Evolutionary conservation across 164 flowering plant genomes (phyloP), one percentile per base, ranked within the genome.

Genomic region (Sextonia rubra): DNA sequence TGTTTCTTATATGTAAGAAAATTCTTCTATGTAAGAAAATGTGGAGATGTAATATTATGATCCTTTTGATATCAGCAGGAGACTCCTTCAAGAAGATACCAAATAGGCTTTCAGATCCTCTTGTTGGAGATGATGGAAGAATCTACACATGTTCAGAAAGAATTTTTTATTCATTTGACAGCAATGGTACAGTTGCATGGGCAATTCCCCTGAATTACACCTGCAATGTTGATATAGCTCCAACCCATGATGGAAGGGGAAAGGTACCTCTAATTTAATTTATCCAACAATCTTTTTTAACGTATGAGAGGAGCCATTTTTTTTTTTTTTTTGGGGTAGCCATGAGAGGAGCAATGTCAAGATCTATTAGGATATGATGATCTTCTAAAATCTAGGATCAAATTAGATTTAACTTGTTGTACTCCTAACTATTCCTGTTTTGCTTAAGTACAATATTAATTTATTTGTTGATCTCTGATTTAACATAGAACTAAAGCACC

Each of bases 181-280:
- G 82, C 66, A 93, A 93, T 71, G 98, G 97, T 11, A 78, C 96
- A 61, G 83, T 93, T 74, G 85, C 87, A 52, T 88, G 92, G 98
- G 75, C 80, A 11, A 52, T 83, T n/a, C 84, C 79, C 60, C 80
- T 95, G 26, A 81, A 83, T 70, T 90, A 77, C 72, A 77, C 84
- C 3, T 95, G 98, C 82, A 77, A 85, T 74, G 30, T 56, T 32
- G 81, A 68, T 60, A 80, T 80, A 14, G 81, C 90, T 69, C 99
- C 97, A 3, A 80, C 83, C 76, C 80, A 72, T 64, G 95, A 89
- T 64, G 92, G 81, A 9, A 81, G 56, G 37, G 86, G 83, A 69
- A 86, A 79, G 86, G 99, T 88, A 81, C 77, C 12, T 47, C 26
- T n/a, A 14, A 44, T 6, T 32, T n/a, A 17, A 8, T 58, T 58